Evolutionary conservation across 495 filamentous ascomycete genomes (phyloP), one percentile per base, ranked within the genome.

Genomic region (Neohortaea acidophila): DNA sequence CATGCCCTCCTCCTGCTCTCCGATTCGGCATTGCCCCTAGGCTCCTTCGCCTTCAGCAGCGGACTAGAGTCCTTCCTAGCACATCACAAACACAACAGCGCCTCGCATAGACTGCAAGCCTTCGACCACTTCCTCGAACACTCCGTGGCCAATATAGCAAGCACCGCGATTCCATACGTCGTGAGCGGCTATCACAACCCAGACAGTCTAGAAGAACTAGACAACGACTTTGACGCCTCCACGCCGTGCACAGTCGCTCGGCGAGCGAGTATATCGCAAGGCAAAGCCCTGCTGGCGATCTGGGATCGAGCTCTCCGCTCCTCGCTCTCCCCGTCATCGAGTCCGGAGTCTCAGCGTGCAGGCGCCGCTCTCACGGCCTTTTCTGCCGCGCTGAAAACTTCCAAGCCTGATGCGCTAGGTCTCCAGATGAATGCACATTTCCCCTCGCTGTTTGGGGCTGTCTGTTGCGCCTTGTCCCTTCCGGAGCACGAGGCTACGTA

Each of bases 11-110:
- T 96, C 35, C 73, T 94, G 10, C 79, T 99, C 49, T 79, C 89
- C 23, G 89, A 99, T 67, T 93, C 89, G 6, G 89, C 89, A 25
- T 76, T 99, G 6, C 89, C 89, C 6, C 66, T 99, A 0, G 91
- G 91, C 51, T 91, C 85, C 27, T 99, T 99, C 62, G 89, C 89
- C 44, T 99, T 93, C 70, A 86, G 79, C 64, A 80, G 72, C 48
- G 86, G 87, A 0, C 72, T 99, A 22, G 89, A 99, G 56, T 94
- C 86, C 35, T 94, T 84, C 58, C 74, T 94, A 20, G 79, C 82
- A 2, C 89, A 96, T 64, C 71, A 76, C 36, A 49, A 56, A 47
- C 28, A 53, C 58, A 27, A 29, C 40, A 59, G 39, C 53, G 51
- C 33, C 55, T 49, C 10, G 44, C 9, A 22, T 15, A 36, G 32